Base-by-base conservation (phyloP, 257 asterid genomes). In the Galeopsis tetrahit region DNA sequence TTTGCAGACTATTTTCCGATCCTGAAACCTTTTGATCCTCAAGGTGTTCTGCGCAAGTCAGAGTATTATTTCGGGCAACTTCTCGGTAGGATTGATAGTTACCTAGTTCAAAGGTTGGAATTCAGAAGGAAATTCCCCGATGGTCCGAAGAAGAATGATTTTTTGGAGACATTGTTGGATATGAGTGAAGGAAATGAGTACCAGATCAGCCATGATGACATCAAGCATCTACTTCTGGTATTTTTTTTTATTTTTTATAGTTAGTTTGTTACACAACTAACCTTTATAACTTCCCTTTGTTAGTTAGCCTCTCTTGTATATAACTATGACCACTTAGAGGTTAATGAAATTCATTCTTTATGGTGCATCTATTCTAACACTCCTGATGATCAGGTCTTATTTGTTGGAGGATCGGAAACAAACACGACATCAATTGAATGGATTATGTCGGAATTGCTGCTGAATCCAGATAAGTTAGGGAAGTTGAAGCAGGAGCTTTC, bases 361-460 rank as follows among this genome's bases (percentile, higher is more conserved):
- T n/a, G n/a, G n/a, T n/a, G n/a, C n/a, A n/a, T n/a, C n/a, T n/a
- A n/a, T n/a, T n/a, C n/a, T n/a, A n/a, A n/a, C n/a, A n/a, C 28
- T 21, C 28, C 28, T 21, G 28, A 21, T 34, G 5, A 52, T 68
- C 52, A 59, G 73, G 55, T 53, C 42, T 53, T 69, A 34, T 53
- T 69, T 3, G 64, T 55, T 0, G 73, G 63, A 7, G 73, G 73
- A 10, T 34, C 74, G 4, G 74, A 69, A 2, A 39, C 65, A 2
- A 69, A 31, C 4, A 55, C 55, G 1, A 69, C 74, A 11, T 21
- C 51, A 4, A 17, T 53, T 2, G 73, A 82, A 36, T 82, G 86
- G 86, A 58, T 70, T n/a, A 65, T 82, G 78, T 61, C 74, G n/a
- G 86, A 79, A 72, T 42, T 82, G 21, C 63, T 79, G 3, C 44